Conservation (phyloP, 768 basidiomycete genomes). For the Tephrocybe rancida region DNA sequence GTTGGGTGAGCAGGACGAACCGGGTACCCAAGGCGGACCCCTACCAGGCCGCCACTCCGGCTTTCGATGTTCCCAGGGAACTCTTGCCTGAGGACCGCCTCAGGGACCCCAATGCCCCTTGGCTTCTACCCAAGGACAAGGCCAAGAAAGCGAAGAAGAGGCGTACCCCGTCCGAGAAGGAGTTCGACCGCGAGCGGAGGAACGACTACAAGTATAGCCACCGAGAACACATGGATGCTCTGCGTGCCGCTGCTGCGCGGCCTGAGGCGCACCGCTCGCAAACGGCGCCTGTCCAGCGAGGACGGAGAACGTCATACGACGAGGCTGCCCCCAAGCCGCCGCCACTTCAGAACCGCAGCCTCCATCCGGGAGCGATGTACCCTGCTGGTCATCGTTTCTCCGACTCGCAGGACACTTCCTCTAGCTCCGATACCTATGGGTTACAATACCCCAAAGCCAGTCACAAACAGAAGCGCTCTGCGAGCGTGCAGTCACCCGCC, state of each 20-base stretch:
- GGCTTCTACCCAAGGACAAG: neutral
- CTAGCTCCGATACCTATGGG: neutral
- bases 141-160: conserved; percentile 1
- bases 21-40: conserved; percentile 9
- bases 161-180: conserved; percentile 8
- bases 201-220: conserved; percentile 11
- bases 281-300: neutral
- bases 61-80: conserved; percentile 5
- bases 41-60: conserved; percentile 17
- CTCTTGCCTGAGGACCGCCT: neutral
- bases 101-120: neutral
- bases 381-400: conserved; percentile 2
- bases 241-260: neutral
- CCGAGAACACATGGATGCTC: conserved; percentile 7
- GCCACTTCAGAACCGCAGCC: neutral
- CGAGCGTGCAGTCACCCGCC: neutral
- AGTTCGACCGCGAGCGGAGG: conserved; percentile 12
- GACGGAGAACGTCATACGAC: conserved; percentile 14
- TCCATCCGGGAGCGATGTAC: neutral
- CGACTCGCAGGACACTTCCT: conserved; percentile 7
- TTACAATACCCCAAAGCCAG: neutral
- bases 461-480: neutral
- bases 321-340: neutral
- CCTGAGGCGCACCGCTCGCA: neutral
- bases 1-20: conserved; percentile 18